phyloP scores from a whole-genome alignment of 805 yeast species.

The Alloascoidea africana region DNA sequence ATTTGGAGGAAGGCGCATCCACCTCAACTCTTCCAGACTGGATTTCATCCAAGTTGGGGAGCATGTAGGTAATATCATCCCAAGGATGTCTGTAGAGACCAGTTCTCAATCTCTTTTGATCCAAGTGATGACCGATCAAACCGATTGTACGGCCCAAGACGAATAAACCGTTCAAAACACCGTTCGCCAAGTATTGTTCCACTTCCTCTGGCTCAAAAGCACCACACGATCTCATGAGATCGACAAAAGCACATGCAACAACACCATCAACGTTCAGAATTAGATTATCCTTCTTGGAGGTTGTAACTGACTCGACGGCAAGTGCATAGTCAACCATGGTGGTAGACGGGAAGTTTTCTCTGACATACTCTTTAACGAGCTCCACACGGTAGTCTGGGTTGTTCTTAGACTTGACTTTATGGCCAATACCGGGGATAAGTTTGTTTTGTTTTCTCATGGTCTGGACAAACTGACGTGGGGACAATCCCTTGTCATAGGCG shows the following conservation, averaged over 20 bases:
- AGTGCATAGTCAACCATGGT: slow-evolving; percentile 27
- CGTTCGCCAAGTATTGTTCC: slow-evolving; percentile 27
- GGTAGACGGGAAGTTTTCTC: slow-evolving; percentile 27
- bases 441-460: slow-evolving; percentile 30
- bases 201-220: slow-evolving; percentile 28
- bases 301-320: slow-evolving; percentile 31
- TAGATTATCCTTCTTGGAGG: slow-evolving; percentile 31
- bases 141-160: slow-evolving; percentile 31
- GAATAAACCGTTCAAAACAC: slow-evolving; percentile 29
- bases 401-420: slow-evolving; percentile 29
- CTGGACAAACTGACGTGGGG: slow-evolving; percentile 30
- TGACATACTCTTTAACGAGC: slow-evolving; percentile 28
- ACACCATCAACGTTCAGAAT: slow-evolving; percentile 30
- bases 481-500: slow-evolving; percentile 26
- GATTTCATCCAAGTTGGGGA: slow-evolving; percentile 20
- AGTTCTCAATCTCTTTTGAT: slow-evolving; percentile 29
- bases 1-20: slow-evolving; percentile 8
- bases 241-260: slow-evolving; percentile 28
- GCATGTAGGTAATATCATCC: slow-evolving; percentile 30
- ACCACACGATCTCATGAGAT: slow-evolving; percentile 26
- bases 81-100: slow-evolving; percentile 32
- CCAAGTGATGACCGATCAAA: slow-evolving; percentile 29
- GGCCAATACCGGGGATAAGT: slow-evolving; percentile 31
- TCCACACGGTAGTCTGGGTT: slow-evolving; percentile 33
- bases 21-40: slow-evolving; percentile 20